These are phyloP conservation scores for Blastomyces parvus DNA, from an alignment of 2,329 filamentous ascomycete genomes.

Conservation along the genomic window DNA sequence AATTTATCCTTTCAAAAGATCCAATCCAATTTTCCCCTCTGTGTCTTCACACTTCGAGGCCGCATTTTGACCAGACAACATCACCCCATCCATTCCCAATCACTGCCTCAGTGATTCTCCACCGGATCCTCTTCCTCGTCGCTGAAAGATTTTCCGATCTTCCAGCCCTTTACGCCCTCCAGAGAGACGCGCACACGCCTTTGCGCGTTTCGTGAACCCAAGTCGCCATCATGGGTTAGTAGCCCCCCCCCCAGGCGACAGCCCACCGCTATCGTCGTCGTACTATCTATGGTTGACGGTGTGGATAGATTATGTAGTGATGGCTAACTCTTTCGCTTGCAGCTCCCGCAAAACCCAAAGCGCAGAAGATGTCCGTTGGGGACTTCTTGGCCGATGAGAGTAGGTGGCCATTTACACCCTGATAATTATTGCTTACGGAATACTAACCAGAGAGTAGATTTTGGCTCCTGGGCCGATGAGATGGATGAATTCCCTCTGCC, in stretches of 20 bases:
- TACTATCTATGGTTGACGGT: background rate
- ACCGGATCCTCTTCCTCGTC: slow-evolving; percentile 14
- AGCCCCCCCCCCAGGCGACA: slow-evolving; percentile 15
- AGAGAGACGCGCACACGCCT: slow-evolving; percentile 34
- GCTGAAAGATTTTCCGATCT: slow-evolving; percentile 20
- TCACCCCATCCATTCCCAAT: slow-evolving; percentile 11
- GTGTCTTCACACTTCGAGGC: slow-evolving; percentile 8
- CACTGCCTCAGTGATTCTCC: slow-evolving; percentile 18
- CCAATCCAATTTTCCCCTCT: slow-evolving; percentile 14
- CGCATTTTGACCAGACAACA: slow-evolving; percentile 1
- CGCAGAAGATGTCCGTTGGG: slow-evolving; percentile 95
- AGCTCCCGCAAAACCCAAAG: slow-evolving; percentile 90
- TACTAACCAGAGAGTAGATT: slow-evolving; percentile 41
- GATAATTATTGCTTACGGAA: slow-evolving; percentile 10
- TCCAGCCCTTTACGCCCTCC: slow-evolving; percentile 19
- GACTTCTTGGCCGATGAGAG: slow-evolving; percentile 89
- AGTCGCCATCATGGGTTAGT: slow-evolving; percentile 53
- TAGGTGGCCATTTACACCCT: slow-evolving; percentile 44
- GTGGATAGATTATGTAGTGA: slow-evolving; percentile 7
- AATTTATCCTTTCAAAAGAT: slow-evolving; percentile 16
- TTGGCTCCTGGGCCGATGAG: slow-evolving; percentile 97
- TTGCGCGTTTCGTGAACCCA: slow-evolving; percentile 32
- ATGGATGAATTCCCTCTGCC: slow-evolving; percentile 77
- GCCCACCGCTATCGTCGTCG: slow-evolving; percentile 3
- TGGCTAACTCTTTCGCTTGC: slow-evolving; percentile 20